Conservation (phyloP, 371 early-diverging fungal genomes). For the Lichtheimia ramosa region DNA sequence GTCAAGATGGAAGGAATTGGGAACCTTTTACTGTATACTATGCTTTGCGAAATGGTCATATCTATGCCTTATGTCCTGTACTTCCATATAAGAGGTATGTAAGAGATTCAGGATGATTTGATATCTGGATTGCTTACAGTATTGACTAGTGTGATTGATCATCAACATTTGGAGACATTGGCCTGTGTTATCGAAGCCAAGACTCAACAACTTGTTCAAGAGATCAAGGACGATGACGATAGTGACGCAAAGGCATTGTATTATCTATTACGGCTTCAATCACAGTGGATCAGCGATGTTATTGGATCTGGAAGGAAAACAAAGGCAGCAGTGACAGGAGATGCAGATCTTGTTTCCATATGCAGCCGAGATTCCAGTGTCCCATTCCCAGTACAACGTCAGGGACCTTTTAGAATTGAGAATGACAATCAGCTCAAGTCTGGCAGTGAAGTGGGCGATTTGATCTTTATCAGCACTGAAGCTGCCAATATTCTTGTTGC, state of each 20-base stretch:
- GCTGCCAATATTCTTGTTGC: conserved; percentile 26
- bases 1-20: conserved; percentile 36
- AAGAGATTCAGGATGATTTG: neutral
- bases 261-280: conserved; percentile 33
- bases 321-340: conserved; percentile 2
- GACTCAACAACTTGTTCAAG: conserved; percentile 11
- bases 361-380: conserved; percentile 13
- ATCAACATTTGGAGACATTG: conserved; percentile 37
- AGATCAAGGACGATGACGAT: conserved; percentile 3
- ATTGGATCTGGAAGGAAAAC: conserved; percentile 18
- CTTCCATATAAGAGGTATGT: conserved; percentile 41
- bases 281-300: conserved; percentile 33
- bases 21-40: conserved; percentile 46
- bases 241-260: conserved; percentile 13
- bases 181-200: conserved; percentile 32
- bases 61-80: conserved; percentile 46
- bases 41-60: conserved; percentile 38
- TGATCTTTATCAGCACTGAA: conserved; percentile 24
- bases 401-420: conserved; percentile 38
- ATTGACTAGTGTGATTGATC: conserved; percentile 23
- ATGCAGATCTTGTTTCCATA: conserved; percentile 17
- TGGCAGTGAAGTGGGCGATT: conserved; percentile 22
- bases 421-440: neutral
- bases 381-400: conserved; percentile 25
- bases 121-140: neutral